phyloP scores from a whole-genome alignment of 805 yeast species.

The Babjeviella inositovora region DNA sequence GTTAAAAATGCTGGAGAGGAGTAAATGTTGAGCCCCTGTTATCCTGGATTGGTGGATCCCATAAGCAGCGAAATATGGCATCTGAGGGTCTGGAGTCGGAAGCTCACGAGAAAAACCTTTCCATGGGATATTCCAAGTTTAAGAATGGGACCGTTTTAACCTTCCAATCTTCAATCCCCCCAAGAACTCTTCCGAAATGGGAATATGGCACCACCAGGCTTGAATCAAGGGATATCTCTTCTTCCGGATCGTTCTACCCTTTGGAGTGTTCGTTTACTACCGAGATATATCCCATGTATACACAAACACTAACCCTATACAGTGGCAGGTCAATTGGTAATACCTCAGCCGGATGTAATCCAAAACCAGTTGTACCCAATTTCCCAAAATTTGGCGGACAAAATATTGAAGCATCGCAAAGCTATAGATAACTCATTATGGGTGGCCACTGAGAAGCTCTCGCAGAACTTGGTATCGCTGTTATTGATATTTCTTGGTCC shows the following conservation, averaged over 20 bases:
- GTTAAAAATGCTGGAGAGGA: too few species aligned
- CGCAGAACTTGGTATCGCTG: slow-evolving; percentile 3
- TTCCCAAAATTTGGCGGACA: slow-evolving; percentile 9
- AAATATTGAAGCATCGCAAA: slow-evolving; percentile 14
- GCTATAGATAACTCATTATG: slow-evolving; percentile 7
- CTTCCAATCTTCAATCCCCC: background rate
- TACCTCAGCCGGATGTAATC: slow-evolving; percentile 25
- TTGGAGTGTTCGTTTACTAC: too few species aligned
- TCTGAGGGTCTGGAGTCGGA: too few species aligned
- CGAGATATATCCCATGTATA: too few species aligned
- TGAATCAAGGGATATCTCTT: slow-evolving; percentile 1
- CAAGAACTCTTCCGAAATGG: slow-evolving; percentile 3
- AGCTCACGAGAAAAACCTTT: too few species aligned
- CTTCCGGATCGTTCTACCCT: slow-evolving; percentile 2
- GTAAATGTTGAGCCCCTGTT: too few species aligned
- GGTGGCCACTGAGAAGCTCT: background rate
- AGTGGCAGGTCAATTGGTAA: slow-evolving; percentile 16
- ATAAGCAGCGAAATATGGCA: too few species aligned
- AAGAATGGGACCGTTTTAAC: background rate
- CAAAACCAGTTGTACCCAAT: slow-evolving; percentile 21
- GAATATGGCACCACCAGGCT: slow-evolving; percentile 4
- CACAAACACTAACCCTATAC: too few species aligned
- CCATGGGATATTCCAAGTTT: too few species aligned
- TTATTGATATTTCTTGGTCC: slow-evolving; percentile 24
- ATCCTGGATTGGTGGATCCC: too few species aligned